Evolutionary conservation across 164 flowering plant species (phyloP), one percentile per base, ranked within the genome.

Genomic region (Macadamia integrifolia): DNA sequence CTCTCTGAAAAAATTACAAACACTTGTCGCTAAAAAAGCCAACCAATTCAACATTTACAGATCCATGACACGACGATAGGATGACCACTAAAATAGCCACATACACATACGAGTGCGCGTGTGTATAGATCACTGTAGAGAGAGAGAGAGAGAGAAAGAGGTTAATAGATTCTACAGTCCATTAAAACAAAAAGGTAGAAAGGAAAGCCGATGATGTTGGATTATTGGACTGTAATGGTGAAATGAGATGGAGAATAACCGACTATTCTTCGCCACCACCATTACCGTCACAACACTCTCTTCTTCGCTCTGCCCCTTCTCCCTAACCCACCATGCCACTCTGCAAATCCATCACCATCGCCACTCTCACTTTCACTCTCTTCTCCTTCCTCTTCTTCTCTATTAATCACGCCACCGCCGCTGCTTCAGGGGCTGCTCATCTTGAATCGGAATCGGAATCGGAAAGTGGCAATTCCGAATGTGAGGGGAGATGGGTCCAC

Each of bases 401-500:
- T 15, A 10, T 31, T 43, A 35, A 5, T 56, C 29, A 18, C 6
- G 6, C 57, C 31, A 53, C 46, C 13, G 50, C 13, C 13, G 50
- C 50, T 46, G 13, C 23, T 23, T 23, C 23, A 23, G 23, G 23
- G 23, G 23, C 50, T 46, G 50, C 40, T 6, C 40, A 14, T 53
- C 57, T 14, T 53, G 3, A 17, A 14, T 14, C 76, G 52, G 67
- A 17, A 14, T 14, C 76, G 52, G 67, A 30, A 31, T 56, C 53
- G 30, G 81, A 76, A 18, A 28, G 44, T 10, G 13, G 43, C 28
- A 35, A 52, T 11, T 18, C 76, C 1, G 86, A 84, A 66, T 93
- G 98, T 76, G 65, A 64, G 12, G 69, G 77, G 71, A 85, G 85
- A 30, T 75, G 88, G 88, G 85, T 95, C 80, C 79, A 89, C 85